A percentile compares a stretch with the other conserved stretches of the same genome.
These are phyloP conservation scores for Phytophthora fragariaefolia DNA, from an alignment of 352 stramenopile species.

Conservation along the genomic window DNA sequence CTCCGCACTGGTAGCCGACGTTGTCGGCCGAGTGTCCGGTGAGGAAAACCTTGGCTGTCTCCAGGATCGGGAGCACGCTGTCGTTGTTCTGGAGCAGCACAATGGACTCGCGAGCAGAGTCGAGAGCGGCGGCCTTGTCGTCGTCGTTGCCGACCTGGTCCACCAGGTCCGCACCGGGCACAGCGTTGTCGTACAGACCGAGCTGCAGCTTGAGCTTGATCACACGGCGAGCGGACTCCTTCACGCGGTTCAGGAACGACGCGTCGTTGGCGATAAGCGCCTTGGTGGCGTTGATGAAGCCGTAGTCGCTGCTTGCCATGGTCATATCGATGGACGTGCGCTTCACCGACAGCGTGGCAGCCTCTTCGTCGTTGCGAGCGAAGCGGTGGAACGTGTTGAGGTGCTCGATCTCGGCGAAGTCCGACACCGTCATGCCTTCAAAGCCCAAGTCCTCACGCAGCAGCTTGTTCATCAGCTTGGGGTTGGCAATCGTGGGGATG, in stretches of 20 bases:
- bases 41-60: slow-evolving; percentile 53
- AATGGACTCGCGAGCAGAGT: slow-evolving; percentile 75
- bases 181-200: slow-evolving; percentile 68
- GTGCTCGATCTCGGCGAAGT: slow-evolving; percentile 92
- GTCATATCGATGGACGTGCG: slow-evolving; percentile 91
- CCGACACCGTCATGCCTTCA: slow-evolving; percentile 86
- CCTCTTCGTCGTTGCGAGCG: slow-evolving; percentile 47
- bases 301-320: slow-evolving; percentile 72
- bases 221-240: slow-evolving; percentile 64
- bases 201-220: slow-evolving; percentile 75
- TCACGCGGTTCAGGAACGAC: slow-evolving; percentile 51
- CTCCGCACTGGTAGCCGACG: slow-evolving; percentile 71
- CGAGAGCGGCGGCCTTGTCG: slow-evolving; percentile 57
- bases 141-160: slow-evolving; percentile 47
- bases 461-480: slow-evolving; percentile 76
- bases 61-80: slow-evolving; percentile 49
- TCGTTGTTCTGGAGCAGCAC: slow-evolving; percentile 85
- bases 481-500: slow-evolving; percentile 87
- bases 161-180: slow-evolving; percentile 57
- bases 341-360: slow-evolving; percentile 63
- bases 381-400: slow-evolving; percentile 66
- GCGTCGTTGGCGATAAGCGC: slow-evolving; percentile 45
- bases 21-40: slow-evolving; percentile 66
- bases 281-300: slow-evolving; percentile 65
- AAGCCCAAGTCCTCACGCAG: slow-evolving; percentile 83